Evolutionary conservation across 2,329 filamentous ascomycete species (phyloP), one percentile per base, ranked within the genome.

Genomic region (Emmonsiellopsis sp.): DNA sequence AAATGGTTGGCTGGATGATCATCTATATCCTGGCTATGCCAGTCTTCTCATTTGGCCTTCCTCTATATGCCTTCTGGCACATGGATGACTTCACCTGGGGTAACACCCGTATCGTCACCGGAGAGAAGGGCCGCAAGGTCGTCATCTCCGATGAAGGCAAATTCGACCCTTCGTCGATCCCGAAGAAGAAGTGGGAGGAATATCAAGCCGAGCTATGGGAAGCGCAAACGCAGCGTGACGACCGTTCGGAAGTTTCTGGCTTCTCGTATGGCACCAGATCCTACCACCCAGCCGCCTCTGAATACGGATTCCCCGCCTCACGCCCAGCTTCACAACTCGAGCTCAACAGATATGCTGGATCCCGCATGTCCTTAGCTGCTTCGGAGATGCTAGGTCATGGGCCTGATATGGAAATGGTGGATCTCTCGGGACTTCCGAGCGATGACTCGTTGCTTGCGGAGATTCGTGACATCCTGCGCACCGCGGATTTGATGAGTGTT

Each of bases 81-180:
- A 97, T 97, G 93, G 93, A 98, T 71, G 93, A 98, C 74, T 98
- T 98, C 81, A 88, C 87, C 64, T 98, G 93, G 93, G 93, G 93
- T 73, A 98, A 96, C 73, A 98, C 93, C 41, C 92, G 93, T 83
- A 83, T 98, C 54, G 90, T 98, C 59, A 93, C 88, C 7, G 93
- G 93, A 68, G 93, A 98, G 69, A 85, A 86, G 70, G 93, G 93
- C 59, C 86, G 89, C 69, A 92, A 96, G 77, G 77, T 97, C 57
- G 83, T 98, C 62, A 86, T 98, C 60, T 89, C 90, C 1, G 93
- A 98, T 69, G 93, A 98, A 74, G 93, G 93, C 76, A 96, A 95
- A 71, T 98, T 97, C 67, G 93, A 98, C 67, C 92, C 93, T 11
- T 78, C 80, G 46, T 88, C 85, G 38, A 97, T 98, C 61, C 93